Conservation (phyloP, 805 yeast genomes). For the Nakazawaea ernobii region DNA sequence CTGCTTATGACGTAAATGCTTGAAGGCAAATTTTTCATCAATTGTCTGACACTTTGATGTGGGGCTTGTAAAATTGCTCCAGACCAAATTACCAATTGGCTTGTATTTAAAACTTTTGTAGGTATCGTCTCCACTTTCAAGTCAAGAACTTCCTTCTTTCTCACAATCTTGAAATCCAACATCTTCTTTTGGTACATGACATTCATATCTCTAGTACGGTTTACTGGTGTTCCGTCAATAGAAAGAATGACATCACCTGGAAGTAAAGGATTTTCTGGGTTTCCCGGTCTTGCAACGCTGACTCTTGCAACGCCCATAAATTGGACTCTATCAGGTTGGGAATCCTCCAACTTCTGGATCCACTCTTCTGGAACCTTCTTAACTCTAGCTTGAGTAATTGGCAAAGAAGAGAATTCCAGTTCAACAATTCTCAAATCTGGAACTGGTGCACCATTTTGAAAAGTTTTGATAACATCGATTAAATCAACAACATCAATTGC, state of each 20-base stretch:
- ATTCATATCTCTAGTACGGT: slow-evolving; percentile 61
- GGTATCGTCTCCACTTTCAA: slow-evolving; percentile 60
- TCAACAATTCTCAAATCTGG: slow-evolving; percentile 69
- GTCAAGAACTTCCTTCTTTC: slow-evolving; percentile 61
- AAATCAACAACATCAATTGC: slow-evolving; percentile 75
- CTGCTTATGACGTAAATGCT: slow-evolving; percentile 77
- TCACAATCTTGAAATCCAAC: slow-evolving; percentile 57
- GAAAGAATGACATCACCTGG: slow-evolving; percentile 77
- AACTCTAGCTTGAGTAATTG: slow-evolving; percentile 71
- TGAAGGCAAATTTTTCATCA: slow-evolving; percentile 70
- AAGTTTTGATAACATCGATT: slow-evolving; percentile 44
- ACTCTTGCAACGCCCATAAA: slow-evolving; percentile 67
- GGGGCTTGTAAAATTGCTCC: slow-evolving; percentile 83
- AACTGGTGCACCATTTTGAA: slow-evolving; percentile 37
- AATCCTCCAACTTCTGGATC: slow-evolving; percentile 59
- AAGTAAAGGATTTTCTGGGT: slow-evolving; percentile 22
- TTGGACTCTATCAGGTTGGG: slow-evolving; percentile 59
- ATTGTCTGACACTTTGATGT: slow-evolving; percentile 89
- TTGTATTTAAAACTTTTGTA: slow-evolving; percentile 52
- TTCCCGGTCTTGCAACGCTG: slow-evolving; percentile 26
- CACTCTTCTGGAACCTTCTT: slow-evolving; percentile 85
- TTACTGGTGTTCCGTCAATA: slow-evolving; percentile 59
- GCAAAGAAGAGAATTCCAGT: slow-evolving; percentile 66
- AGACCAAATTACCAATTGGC: slow-evolving; percentile 71
- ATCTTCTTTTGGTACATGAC: slow-evolving; percentile 36